Evolutionary conservation across 441 rosid genomes (phyloP), one percentile per base, ranked within the genome.

Genomic region (Eutrema salsugineum): DNA sequence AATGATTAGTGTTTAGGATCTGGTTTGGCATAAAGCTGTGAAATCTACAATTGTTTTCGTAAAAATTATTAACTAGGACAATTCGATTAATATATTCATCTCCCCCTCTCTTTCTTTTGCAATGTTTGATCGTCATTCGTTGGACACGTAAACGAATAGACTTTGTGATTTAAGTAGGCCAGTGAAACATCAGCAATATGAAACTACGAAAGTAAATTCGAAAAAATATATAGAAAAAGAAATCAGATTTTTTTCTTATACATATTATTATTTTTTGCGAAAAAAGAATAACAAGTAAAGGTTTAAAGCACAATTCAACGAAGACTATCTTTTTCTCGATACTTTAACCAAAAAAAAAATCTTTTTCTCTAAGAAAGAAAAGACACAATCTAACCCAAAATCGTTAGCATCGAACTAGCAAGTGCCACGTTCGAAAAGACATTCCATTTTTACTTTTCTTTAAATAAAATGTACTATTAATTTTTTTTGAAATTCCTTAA

Each of bases 361-460:
- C 62, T 73, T 73, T 73, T 60, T 15, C 72, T 66, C 58, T 49
- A 73, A 11, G 72, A 66, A 73, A 66, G 35, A 49, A 39, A 66
- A 59, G 55, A 66, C 78, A 73, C 33, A 32, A 66, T 66, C 78
- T 73, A 66, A 59, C 62, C 55, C 72, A 58, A 73, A 63, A 73
- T 73, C 78, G 54, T 40, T 40, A 49, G 3, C 78, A 66, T 66
- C 72, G 61, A 66, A 66, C 72, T 20, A 49, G 46, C 55, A 66
- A 73, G 67, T 66, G 72, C 72, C 78, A 73, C 72, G 78, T 66
- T 59, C 42, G 15, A 11, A 53, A 49, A 55, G 66, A 48, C 47
- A 39, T 47, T 57, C 53, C 27, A 19, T 32, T 40, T 16, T 61
- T 30, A 11, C 27, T 33, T 56, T 46, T 10, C 22, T 28, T 27